phyloP scores from a whole-genome alignment of 768 basidiomycete genomes.

The Zangia roseola region DNA sequence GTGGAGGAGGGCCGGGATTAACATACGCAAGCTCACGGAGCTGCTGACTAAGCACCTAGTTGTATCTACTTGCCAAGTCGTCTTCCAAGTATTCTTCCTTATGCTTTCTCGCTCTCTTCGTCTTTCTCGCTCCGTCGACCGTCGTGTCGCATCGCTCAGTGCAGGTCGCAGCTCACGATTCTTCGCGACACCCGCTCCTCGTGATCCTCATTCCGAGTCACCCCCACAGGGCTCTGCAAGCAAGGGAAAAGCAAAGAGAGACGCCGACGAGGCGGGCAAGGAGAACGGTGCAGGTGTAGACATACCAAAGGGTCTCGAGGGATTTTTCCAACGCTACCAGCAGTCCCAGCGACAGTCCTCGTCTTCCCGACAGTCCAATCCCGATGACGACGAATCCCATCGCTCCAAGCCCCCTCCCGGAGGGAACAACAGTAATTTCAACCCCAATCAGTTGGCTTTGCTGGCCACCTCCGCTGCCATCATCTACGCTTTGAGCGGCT shows the following conservation, averaged over 20 bases:
- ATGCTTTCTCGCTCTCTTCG: slow-evolving; percentile 70
- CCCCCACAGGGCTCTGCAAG: slow-evolving; percentile 14
- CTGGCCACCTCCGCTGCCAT: slow-evolving; percentile 60
- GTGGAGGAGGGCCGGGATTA: slow-evolving; percentile 45
- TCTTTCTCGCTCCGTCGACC: slow-evolving; percentile 45
- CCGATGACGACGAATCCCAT: slow-evolving; percentile 30
- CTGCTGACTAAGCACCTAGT: background rate
- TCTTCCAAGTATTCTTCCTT: background rate
- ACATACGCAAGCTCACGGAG: slow-evolving; percentile 1
- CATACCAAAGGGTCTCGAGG: slow-evolving; percentile 68
- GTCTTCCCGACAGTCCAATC: slow-evolving; percentile 26
- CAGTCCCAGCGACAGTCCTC: slow-evolving; percentile 35
- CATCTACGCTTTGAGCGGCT: slow-evolving; percentile 57
- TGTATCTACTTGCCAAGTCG: background rate
- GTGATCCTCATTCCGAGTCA: slow-evolving; percentile 28
- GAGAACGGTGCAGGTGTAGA: slow-evolving; percentile 33
- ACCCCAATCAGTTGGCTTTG: slow-evolving; percentile 55
- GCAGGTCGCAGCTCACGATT: slow-evolving; percentile 37
- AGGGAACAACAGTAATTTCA: slow-evolving; percentile 49
- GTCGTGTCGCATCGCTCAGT: slow-evolving; percentile 37
- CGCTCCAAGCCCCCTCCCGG: slow-evolving; percentile 49
- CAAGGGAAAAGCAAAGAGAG: slow-evolving; percentile 36
- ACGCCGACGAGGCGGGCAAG: slow-evolving; percentile 34
- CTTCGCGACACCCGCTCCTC: slow-evolving; percentile 49
- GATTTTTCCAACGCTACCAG: slow-evolving; percentile 73